Evolutionary conservation across 306 rosid species (phyloP).

Genomic region (Sindora glabra): DNA sequence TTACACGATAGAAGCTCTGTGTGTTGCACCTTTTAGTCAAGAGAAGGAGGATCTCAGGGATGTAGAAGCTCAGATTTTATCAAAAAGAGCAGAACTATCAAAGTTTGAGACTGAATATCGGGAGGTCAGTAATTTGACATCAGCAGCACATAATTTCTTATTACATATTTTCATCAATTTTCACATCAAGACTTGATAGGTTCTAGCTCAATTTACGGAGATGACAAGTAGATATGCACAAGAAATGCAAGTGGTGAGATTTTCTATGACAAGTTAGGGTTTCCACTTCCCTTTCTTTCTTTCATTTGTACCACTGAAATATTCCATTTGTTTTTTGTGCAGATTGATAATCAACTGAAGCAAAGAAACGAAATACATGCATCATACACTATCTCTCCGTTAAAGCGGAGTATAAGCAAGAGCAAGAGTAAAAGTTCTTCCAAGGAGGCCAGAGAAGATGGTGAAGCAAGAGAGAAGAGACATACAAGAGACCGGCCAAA

Average conservation of each 20-base stretch:
- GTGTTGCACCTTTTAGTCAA: slow-evolving; percentile 63
- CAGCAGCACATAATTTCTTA: slow-evolving; percentile 7
- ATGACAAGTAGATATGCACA: slow-evolving; percentile 89
- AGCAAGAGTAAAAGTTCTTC: slow-evolving; percentile 53
- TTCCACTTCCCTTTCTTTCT: background rate
- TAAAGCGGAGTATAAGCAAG: slow-evolving; percentile 73
- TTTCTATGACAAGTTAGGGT: background rate
- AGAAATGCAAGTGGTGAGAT: slow-evolving; percentile 87
- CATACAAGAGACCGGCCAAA: slow-evolving; percentile 62
- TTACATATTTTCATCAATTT: slow-evolving; percentile 2
- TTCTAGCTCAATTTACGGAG: slow-evolving; percentile 85
- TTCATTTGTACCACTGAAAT: background rate
- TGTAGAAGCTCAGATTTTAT: slow-evolving; percentile 71
- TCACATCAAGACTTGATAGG: slow-evolving; percentile 41
- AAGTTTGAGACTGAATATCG: slow-evolving; percentile 94
- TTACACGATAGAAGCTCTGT: slow-evolving; percentile 81
- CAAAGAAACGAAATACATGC: slow-evolving; percentile 89
- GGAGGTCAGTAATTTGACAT: slow-evolving; percentile 50
- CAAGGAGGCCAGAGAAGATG: slow-evolving; percentile 69
- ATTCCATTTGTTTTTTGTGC: slow-evolving; percentile 15
- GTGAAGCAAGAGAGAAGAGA: slow-evolving; percentile 59
- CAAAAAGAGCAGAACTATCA: slow-evolving; percentile 85
- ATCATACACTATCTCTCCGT: slow-evolving; percentile 59
- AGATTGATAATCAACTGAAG: slow-evolving; percentile 89
- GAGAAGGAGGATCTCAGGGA: slow-evolving; percentile 70